Percentiles rank a stretch among this genome's conserved stretches.
These are phyloP conservation scores for Neopestalotiopsis clavispora DNA, from an alignment of 2,329 filamentous ascomycete genomes.

Conservation along the genomic window DNA sequence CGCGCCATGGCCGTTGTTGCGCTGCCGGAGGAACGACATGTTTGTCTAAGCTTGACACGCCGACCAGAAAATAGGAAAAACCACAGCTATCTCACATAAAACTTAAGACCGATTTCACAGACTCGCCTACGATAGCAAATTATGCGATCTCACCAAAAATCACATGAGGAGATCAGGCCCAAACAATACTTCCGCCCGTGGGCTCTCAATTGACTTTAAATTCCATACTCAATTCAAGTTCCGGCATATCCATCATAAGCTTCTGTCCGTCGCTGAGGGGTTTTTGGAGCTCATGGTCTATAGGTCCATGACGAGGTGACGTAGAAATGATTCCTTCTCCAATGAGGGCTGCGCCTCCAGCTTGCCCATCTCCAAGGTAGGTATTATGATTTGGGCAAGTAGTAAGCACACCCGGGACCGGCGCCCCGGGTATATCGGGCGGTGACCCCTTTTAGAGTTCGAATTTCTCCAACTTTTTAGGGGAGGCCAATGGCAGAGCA, in stretches of 20 bases:
- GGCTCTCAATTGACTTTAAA: slow-evolving; percentile 9
- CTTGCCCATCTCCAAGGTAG: not conserved
- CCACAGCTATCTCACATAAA: not conserved
- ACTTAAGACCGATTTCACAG: not conserved
- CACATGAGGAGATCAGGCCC: not conserved
- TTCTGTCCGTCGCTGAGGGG: slow-evolving; percentile 2
- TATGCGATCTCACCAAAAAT: not conserved
- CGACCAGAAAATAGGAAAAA: not conserved
- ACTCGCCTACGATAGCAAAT: not conserved
- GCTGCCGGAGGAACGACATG: slow-evolving; percentile 14
- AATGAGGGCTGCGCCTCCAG: not conserved
- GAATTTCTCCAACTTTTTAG: not conserved
- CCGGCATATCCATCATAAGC: not conserved
- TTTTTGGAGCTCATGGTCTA: not conserved
- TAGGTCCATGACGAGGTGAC: slow-evolving; percentile 10
- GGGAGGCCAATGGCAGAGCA: slow-evolving; percentile 4
- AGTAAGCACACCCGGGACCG: slow-evolving; percentile 9
- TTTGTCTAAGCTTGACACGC: not conserved
- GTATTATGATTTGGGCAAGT: not conserved
- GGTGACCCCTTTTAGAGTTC: slow-evolving; percentile 8
- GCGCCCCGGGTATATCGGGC: slow-evolving; percentile 5
- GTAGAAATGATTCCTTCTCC: slow-evolving; percentile 3
- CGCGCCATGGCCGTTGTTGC: not conserved
- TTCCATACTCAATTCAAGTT: not conserved
- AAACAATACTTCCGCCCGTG: not conserved